Evolutionary conservation across 225 moss, liverwort and hornwort species (phyloP).

Genomic region (Rhytidiadelphus loreus): DNA sequence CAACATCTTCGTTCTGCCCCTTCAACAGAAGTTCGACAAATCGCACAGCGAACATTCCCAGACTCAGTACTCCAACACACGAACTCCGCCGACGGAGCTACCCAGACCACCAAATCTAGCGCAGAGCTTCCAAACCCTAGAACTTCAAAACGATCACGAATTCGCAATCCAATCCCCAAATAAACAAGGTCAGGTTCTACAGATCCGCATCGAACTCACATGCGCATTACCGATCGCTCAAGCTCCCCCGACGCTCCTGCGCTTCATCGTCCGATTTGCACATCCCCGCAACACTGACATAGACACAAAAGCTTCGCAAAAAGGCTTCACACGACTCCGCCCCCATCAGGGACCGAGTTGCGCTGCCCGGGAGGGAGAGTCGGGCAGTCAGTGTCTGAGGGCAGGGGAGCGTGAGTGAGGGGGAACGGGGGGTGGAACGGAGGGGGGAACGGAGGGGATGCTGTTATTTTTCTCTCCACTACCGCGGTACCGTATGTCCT

Average conservation of each 20-base stretch:
- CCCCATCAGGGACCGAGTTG: not conserved
- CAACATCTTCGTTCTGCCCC: not conserved
- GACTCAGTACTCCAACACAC: not conserved
- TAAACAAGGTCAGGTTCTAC: not conserved
- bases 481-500: too few species aligned
- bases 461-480: too few species aligned
- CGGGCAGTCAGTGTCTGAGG: not conserved
- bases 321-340: not conserved
- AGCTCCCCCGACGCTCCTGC: not conserved
- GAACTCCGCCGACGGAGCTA: not conserved
- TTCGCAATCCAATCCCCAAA: not conserved
- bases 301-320: not conserved
- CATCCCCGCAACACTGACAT: not conserved
- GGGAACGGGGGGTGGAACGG: not conserved
- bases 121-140: constrained; percentile 8
- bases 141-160: not conserved
- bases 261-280: not conserved
- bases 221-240: not conserved
- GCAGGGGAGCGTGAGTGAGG: not conserved
- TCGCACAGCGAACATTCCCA: not conserved
- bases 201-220: not conserved
- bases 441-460: not conserved
- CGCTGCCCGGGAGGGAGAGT: not conserved
- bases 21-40: not conserved
- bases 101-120: not conserved